phyloP scores from a whole-genome alignment of 1,284 basidiomycete genomes.

The Gymnopus androsaceus region DNA sequence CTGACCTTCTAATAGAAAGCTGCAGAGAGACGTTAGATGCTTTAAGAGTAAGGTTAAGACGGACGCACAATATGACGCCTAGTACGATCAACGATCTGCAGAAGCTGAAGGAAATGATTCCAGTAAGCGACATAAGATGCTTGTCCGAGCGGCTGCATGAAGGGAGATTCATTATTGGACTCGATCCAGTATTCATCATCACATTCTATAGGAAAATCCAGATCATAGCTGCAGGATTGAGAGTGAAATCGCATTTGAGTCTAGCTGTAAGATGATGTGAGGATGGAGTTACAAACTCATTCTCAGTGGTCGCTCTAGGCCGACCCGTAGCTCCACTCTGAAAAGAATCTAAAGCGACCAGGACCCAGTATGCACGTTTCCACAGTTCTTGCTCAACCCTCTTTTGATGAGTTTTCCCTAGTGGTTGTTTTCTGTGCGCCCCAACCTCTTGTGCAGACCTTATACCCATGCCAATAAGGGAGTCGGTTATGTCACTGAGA shows the following conservation, averaged over 20 bases:
- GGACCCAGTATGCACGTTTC: slow-evolving; percentile 82
- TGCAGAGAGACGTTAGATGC: slow-evolving; percentile 16
- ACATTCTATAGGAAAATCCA: no score
- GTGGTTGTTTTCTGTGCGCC: slow-evolving; percentile 47
- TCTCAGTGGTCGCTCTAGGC: neutral
- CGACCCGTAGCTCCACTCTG: neutral
- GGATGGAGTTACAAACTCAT: slow-evolving; percentile 3
- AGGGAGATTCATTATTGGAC: slow-evolving; percentile 27
- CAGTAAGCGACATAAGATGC: slow-evolving; percentile 9
- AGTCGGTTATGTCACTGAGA: slow-evolving; percentile 62
- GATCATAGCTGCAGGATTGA: no score
- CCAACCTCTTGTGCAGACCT: slow-evolving; percentile 70
- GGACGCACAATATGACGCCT: slow-evolving; percentile 8
- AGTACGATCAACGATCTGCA: neutral
- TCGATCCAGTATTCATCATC: slow-evolving; percentile 61
- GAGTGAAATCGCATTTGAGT: no score
- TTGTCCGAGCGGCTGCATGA: slow-evolving; percentile 2
- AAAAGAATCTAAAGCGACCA: neutral
- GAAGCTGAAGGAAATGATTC: slow-evolving; percentile 5
- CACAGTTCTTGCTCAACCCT: slow-evolving; percentile 42
- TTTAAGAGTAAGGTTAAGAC: neutral
- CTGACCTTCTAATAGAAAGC: slow-evolving; percentile 60
- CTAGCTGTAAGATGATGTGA: neutral
- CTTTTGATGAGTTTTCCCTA: slow-evolving; percentile 27
- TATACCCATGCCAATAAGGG: slow-evolving; percentile 64